Base-by-base conservation (phyloP, 2,329 filamentous ascomycete genomes). In the Hymenoscyphus fraxineus region DNA sequence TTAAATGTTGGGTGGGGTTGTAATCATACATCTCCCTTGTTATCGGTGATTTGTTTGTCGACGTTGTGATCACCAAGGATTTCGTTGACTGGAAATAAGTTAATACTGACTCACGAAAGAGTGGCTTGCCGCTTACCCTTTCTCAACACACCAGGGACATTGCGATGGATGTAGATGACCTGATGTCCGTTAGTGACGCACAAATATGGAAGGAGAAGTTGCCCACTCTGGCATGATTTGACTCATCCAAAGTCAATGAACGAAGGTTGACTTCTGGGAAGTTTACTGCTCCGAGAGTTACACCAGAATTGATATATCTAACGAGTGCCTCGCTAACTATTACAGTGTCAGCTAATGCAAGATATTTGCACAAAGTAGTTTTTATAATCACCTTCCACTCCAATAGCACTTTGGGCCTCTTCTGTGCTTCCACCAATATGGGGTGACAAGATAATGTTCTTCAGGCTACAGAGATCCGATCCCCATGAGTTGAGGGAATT, bases 351-450 rank as follows among this genome's bases (percentile, higher is more conserved):
- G 47, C 16, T 59, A 19, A n/a, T 12, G 55, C n/a, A 47, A 54
- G 56, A 19, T 32, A 10, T n/a, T 19, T 19, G 31, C 51, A 31
- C 31, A 31, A 22, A 44, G 39, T 13, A 16, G 31, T 13, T n/a
- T 27, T 15, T 19, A 51, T 55, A 19, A 75, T 63, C 77, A 84
- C 84, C 85, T 82, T 99, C 95, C 55, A 96, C 85, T 71, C 95
- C 95, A 76, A 99, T 99, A 16, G 95, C 94, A 65, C 91, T 89
- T 80, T 99, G 95, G 5, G 95, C 95, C 80, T 99, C 95, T 79
- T 99, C 95, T 0, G 95, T 99, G 78, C 92, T 97, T 63, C 95
- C 95, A 72, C 95, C 95, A 74, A 99, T 98, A 77, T 99, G 95
- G 27, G 95, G 95, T 1, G 94, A 97, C 59, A 99, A 83, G 71